phyloP scores from a whole-genome alignment of 768 basidiomycete genomes.

The Fomitopsis pulvina region DNA sequence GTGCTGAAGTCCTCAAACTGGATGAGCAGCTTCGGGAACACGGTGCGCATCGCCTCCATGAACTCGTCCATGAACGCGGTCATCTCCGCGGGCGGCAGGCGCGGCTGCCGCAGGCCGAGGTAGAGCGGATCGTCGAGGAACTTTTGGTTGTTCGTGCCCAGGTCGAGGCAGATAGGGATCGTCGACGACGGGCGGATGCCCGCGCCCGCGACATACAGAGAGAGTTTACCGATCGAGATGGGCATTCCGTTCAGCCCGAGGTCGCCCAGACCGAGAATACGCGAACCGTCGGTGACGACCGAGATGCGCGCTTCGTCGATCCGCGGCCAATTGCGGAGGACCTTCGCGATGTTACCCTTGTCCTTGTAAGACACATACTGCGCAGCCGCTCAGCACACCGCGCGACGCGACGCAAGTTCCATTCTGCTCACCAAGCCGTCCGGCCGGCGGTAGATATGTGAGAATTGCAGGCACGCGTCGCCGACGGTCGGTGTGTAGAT shows the following conservation, averaged over 20 bases:
- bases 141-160: slow-evolving; percentile 81
- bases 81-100: slow-evolving; percentile 58
- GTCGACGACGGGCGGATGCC: slow-evolving; percentile 76
- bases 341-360: slow-evolving; percentile 67
- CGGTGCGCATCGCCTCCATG: slow-evolving; percentile 70
- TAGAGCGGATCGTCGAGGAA: slow-evolving; percentile 86
- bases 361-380: slow-evolving; percentile 81
- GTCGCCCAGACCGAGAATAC: slow-evolving; percentile 86
- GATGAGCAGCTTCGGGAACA: slow-evolving; percentile 77
- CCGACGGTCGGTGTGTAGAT: slow-evolving; percentile 94
- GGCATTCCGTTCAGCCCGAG: slow-evolving; percentile 82
- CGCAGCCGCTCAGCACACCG: neutral
- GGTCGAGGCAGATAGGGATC: slow-evolving; percentile 79
- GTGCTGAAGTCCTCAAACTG: slow-evolving; percentile 95
- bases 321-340: slow-evolving; percentile 69
- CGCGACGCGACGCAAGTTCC: neutral
- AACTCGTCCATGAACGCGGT: slow-evolving; percentile 89
- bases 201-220: slow-evolving; percentile 84
- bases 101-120: slow-evolving; percentile 72
- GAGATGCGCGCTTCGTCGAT: slow-evolving; percentile 76
- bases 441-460: slow-evolving; percentile 66
- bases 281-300: slow-evolving; percentile 91
- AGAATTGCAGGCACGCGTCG: slow-evolving; percentile 82
- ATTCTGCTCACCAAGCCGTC: slow-evolving; percentile 62
- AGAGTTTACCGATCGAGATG: slow-evolving; percentile 89